Conservation (phyloP, 1,139 yeast species). For the Suhomyces bokatorum region DNA sequence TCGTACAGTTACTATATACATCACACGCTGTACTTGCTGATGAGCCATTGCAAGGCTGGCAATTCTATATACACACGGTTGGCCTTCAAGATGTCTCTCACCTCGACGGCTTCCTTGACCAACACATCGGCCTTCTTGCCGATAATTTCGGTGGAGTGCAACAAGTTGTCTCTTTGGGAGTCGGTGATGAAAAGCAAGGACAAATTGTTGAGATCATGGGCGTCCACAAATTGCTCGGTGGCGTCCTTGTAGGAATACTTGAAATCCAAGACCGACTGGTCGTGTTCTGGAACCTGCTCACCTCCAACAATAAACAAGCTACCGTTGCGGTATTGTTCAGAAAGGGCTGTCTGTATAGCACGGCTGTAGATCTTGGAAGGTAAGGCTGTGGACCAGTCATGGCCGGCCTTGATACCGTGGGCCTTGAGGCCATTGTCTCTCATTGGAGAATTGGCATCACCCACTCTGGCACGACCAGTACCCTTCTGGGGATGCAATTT, state of each 20-base stretch:
- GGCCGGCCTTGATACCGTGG: slow-evolving; percentile 86
- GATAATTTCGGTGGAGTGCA: slow-evolving; percentile 49
- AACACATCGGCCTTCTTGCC: slow-evolving; percentile 60
- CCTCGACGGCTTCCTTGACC: slow-evolving; percentile 77
- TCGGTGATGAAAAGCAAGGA: slow-evolving; percentile 69
- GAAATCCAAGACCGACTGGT: slow-evolving; percentile 44
- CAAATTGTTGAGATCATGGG: slow-evolving; percentile 54
- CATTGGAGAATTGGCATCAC: slow-evolving; percentile 93
- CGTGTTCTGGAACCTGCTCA: slow-evolving; percentile 23
- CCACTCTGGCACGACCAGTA: slow-evolving; percentile 91
- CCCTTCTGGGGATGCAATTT: slow-evolving; percentile 92
- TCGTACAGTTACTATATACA: slow-evolving; percentile 4
- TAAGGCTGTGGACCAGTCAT: slow-evolving; percentile 82
- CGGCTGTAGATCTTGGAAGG: slow-evolving; percentile 71
- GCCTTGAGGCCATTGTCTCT: slow-evolving; percentile 91
- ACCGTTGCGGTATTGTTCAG: slow-evolving; percentile 77
- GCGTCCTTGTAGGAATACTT: slow-evolving; percentile 49
- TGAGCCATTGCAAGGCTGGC: slow-evolving; percentile 65
- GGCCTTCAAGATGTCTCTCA: slow-evolving; percentile 82
- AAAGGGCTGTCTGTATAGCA: slow-evolving; percentile 80
- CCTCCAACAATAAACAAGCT: slow-evolving; percentile 69
- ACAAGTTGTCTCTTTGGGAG: slow-evolving; percentile 52
- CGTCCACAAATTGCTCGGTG: slow-evolving; percentile 57
- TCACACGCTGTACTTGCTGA: slow-evolving; percentile 29
- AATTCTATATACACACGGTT: slow-evolving; percentile 74